Conservation (phyloP, 805 yeast species). For the Kodamaea laetipori region DNA sequence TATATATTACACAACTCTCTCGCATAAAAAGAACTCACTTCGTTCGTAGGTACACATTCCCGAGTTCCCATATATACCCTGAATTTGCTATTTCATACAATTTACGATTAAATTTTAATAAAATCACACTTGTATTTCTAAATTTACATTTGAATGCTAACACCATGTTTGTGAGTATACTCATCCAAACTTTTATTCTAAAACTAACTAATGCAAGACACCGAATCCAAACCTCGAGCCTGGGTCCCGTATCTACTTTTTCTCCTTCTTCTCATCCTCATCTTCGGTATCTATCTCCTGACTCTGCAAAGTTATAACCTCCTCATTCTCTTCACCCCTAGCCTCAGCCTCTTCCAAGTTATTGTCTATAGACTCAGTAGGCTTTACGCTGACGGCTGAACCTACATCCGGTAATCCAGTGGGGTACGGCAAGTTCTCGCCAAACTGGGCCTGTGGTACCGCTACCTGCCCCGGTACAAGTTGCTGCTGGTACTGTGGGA, state of each 20-base stretch:
- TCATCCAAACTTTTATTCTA: too few species aligned
- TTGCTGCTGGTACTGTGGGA: conserved; percentile 16
- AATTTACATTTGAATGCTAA: too few species aligned
- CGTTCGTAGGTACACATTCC: too few species aligned
- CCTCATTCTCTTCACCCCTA: conserved; percentile 11
- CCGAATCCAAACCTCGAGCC: not conserved
- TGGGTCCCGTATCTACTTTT: conserved; percentile 1
- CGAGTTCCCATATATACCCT: too few species aligned
- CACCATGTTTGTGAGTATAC: too few species aligned
- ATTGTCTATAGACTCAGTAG: not conserved
- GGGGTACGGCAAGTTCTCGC: conserved; percentile 21
- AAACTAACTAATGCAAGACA: conserved; percentile 3
- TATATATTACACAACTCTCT: too few species aligned
- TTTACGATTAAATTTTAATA: too few species aligned
- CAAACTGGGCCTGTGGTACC: conserved; percentile 9
- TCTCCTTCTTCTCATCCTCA: conserved; percentile 1
- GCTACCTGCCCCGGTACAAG: conserved; percentile 1
- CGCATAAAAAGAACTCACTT: too few species aligned
- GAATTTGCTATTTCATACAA: too few species aligned
- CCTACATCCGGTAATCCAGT: conserved; percentile 16
- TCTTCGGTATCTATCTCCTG: conserved; percentile 6
- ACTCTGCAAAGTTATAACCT: conserved; percentile 18
- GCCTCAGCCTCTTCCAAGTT: not conserved
- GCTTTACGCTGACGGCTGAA: conserved; percentile 7
- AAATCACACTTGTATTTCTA: too few species aligned